Conservation (phyloP, 345 rosid genomes). For the Corchorus olitorius region DNA sequence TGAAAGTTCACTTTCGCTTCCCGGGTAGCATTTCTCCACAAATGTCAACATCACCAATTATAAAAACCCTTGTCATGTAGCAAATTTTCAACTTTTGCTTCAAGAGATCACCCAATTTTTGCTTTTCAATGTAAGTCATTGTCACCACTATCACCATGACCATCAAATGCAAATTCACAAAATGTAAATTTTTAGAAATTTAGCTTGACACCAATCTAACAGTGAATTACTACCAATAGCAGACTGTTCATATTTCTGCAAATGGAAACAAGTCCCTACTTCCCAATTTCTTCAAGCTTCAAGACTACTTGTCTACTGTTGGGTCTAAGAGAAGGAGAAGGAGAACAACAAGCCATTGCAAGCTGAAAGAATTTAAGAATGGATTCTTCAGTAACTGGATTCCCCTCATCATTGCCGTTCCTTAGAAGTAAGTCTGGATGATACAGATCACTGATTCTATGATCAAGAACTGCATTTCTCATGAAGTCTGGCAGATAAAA, state of each 20-base stretch:
- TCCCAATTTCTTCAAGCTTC: conserved; percentile 71
- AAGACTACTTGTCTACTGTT: conserved; percentile 59
- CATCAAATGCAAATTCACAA: conserved; percentile 1
- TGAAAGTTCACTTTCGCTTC: conserved; percentile 5
- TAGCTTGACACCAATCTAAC: conserved; percentile 26
- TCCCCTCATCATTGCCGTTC: conserved; percentile 33
- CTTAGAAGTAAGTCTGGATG: conserved; percentile 62
- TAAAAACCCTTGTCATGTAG: conserved; percentile 19
- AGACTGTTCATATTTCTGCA: conserved; percentile 10
- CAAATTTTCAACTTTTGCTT: conserved; percentile 22
- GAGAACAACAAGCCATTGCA: conserved; percentile 89
- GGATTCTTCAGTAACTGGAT: conserved; percentile 53
- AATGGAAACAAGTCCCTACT: conserved; percentile 22
- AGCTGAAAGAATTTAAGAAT: conserved; percentile 71
- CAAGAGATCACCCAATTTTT: conserved; percentile 3
- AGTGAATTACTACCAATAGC: conserved; percentile 20
- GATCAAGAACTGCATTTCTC: conserved; percentile 65
- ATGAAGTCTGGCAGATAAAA: conserved; percentile 63
- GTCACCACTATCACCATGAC: conserved; percentile 3
- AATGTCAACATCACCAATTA: conserved; percentile 18
- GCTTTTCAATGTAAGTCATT: conserved; percentile 21
- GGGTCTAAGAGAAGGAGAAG: conserved; percentile 83
- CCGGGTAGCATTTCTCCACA: conserved; percentile 5
- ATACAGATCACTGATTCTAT: conserved; percentile 58
- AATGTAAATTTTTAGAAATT: conserved; percentile 6